Evolutionary conservation across 306 rosid genomes (phyloP), one percentile per base, ranked within the genome.

Genomic region (Cicer pinnatifidum): DNA sequence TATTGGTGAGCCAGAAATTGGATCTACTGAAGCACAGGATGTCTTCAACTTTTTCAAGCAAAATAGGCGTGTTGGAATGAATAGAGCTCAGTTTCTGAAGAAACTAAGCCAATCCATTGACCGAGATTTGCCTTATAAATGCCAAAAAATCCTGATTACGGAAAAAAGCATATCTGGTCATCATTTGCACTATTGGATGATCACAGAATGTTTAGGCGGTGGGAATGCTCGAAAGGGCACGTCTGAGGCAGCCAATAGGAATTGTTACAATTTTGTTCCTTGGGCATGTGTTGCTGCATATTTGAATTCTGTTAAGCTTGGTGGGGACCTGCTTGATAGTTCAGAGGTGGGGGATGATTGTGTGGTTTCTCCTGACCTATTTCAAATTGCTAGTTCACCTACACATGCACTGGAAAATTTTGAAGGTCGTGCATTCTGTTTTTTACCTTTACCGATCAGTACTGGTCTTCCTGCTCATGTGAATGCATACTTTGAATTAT

Each of bases 361-460:
- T 73, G 37, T 69, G 63, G 71, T 56, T 75, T 52, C 81, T 76
- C 77, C 90, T 39, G 86, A 86, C 79, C 71, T 82, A 19, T 81
- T 85, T 83, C 86, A 83, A 78, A 76, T 53, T 85, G 73, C 82
- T 78, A 71, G 75, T 60, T 88, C 81, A 63, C 80, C 87, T 57
- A 73, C 75, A 63, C 86, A 84, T 81, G 80, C 72, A 47, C 77
- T 46, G 57, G 89, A 80, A 68, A 80, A 75, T 69, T 85, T 88
- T 72, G 97, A 89, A 82, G 98, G 98, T 57, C 98, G 89, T 75
- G 98, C 98, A 78, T 93, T 89, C 84, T 91, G 97, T 81, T 93
- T 93, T 81, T 83, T 93, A 67, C 98, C 98, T 20, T 82, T 93
- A 46, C 98, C 98, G 50, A 85, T 93, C 63, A 83, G 77, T 78